Percentiles rank a stretch among this genome's conserved stretches.
Evolutionary conservation across 2,329 filamentous ascomycete genomes (phyloP).

Genomic region (Hymenotorrendiella dingleyae): DNA sequence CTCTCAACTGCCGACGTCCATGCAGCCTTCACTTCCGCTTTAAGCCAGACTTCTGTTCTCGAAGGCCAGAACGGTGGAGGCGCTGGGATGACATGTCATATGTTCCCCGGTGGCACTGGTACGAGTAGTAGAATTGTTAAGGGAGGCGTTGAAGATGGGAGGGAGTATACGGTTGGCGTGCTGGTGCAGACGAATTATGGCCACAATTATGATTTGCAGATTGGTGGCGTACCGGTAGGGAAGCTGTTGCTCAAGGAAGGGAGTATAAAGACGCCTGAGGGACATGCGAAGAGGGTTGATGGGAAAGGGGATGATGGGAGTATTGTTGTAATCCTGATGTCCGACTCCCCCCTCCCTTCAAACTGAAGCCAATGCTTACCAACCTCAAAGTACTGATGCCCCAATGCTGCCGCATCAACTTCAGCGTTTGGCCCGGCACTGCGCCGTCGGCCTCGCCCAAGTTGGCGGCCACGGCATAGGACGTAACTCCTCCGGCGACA

Average conservation of each 20-base stretch:
- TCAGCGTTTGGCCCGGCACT: constrained; percentile 52
- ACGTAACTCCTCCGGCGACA: constrained; percentile 57
- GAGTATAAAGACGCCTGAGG: constrained; percentile 21
- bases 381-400: constrained; percentile 49
- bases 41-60: constrained; percentile 41
- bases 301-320: constrained; percentile 53
- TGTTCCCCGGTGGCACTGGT: constrained; percentile 62
- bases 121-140: constrained; percentile 52
- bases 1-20: constrained; percentile 49
- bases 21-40: constrained; percentile 46
- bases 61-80: constrained; percentile 62
- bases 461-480: constrained; percentile 52
- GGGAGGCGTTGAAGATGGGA: constrained; percentile 36
- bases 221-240: constrained; percentile 57
- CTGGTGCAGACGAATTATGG: constrained; percentile 65
- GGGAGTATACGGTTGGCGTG: constrained; percentile 52
- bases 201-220: constrained; percentile 46
- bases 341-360: too few species aligned
- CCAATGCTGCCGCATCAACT: constrained; percentile 53
- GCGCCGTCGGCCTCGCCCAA: constrained; percentile 52
- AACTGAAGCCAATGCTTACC: too few species aligned
- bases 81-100: constrained; percentile 62
- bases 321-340: constrained; percentile 52
- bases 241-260: constrained; percentile 45
- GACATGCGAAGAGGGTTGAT: constrained; percentile 21